Evolutionary conservation across 306 rosid genomes (phyloP).

Genomic region (Acacia melanoxylon): DNA sequence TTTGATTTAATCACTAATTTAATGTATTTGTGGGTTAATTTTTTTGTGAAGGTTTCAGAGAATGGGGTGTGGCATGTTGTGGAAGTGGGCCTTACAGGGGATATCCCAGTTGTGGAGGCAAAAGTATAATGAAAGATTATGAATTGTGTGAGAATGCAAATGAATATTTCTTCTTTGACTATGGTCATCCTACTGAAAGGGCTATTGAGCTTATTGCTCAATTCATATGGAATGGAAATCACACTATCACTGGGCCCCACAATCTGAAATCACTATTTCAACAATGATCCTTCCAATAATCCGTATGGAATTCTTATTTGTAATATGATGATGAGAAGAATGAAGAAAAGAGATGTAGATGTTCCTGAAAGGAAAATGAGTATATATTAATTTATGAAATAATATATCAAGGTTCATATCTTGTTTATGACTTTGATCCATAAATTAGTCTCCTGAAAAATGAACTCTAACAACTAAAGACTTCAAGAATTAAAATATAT

Average conservation of each 20-base stretch:
- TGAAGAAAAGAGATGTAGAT: not conserved
- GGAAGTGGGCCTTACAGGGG: conserved; percentile 18
- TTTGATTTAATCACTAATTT: not conserved
- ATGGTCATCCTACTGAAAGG: conserved; percentile 40
- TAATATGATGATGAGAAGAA: not conserved
- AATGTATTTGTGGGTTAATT: not conserved
- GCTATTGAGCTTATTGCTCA: conserved; percentile 32
- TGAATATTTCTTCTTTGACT: conserved; percentile 46
- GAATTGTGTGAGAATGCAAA: conserved; percentile 16
- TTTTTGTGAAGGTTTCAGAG: conserved; percentile 31
- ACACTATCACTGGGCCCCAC: not conserved
- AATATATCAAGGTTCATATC: not conserved
- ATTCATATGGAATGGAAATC: conserved; percentile 32
- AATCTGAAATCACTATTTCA: conserved; percentile 8
- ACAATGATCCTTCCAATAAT: not conserved
- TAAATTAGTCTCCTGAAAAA: not conserved
- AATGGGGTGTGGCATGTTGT: conserved; percentile 21
- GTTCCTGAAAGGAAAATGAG: not conserved
- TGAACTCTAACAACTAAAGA: not conserved
- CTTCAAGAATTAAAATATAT: not conserved
- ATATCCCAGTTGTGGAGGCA: conserved; percentile 20
- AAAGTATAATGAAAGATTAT: not conserved
- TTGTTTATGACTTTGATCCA: not conserved
- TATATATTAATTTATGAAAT: not conserved
- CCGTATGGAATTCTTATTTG: not conserved